These are phyloP conservation scores for Cardamine resedifolia DNA, from an alignment of 345 rosid genomes.

Conservation along the genomic window DNA sequence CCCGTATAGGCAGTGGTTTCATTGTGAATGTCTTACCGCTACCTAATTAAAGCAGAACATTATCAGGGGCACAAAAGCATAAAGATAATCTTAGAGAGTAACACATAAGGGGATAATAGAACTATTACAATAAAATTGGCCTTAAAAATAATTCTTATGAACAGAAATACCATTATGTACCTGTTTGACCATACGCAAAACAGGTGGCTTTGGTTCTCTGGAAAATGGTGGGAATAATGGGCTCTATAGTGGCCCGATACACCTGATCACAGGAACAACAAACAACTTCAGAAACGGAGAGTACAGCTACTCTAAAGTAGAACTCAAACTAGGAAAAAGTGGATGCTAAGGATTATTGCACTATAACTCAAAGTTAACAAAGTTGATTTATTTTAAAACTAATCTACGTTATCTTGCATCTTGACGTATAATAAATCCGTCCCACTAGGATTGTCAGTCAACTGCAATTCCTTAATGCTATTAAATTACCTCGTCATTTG, in stretches of 20 bases:
- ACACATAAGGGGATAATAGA: background rate
- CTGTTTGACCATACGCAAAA: constrained; percentile 99
- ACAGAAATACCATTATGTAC: constrained; percentile 36
- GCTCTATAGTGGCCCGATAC: constrained; percentile 83
- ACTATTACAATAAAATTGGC: background rate
- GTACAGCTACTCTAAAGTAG: background rate
- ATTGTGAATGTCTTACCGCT: constrained; percentile 99
- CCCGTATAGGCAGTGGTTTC: constrained; percentile 94
- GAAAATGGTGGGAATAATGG: constrained; percentile 89
- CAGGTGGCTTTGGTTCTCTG: constrained; percentile 97
- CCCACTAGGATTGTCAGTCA: background rate
- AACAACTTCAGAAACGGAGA: background rate
- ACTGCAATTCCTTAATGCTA: background rate
- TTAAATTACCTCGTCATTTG: constrained; percentile 83
- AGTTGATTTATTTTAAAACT: background rate
- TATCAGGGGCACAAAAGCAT: constrained; percentile 13
- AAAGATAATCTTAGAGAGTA: background rate
- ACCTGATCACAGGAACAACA: constrained; percentile 51
- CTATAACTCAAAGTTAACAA: background rate
- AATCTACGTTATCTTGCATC: constrained; percentile 5
- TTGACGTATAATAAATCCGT: background rate
- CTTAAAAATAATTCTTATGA: background rate
- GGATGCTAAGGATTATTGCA: background rate
- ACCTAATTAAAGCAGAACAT: constrained; percentile 48
- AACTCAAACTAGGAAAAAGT: background rate